Conservation (phyloP, 345 rosid species). For the Salix exigua region DNA sequence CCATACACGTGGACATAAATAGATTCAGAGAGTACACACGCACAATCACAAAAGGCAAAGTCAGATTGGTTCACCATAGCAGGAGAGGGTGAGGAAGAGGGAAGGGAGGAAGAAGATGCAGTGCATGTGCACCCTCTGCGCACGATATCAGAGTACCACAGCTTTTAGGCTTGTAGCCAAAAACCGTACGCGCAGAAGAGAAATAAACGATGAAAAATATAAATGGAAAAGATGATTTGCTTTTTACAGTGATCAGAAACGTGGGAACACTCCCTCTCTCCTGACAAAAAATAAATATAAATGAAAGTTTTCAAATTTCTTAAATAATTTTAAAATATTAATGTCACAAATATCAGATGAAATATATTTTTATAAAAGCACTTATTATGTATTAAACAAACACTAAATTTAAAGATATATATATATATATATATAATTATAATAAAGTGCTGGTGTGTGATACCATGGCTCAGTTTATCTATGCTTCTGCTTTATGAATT, state of each 20-base stretch:
- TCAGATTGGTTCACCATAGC: not conserved
- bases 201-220: not conserved
- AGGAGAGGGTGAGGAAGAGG: too few species aligned
- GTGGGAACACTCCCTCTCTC: not conserved
- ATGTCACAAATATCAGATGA: too few species aligned
- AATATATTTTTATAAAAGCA: too few species aligned
- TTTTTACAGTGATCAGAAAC: constrained; percentile 5
- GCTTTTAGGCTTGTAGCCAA: constrained; percentile 22
- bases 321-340: too few species aligned
- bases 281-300: too few species aligned
- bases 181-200: not conserved
- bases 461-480: too few species aligned
- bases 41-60: constrained; percentile 21
- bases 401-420: too few species aligned
- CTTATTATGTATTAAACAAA: too few species aligned
- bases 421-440: too few species aligned
- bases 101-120: not conserved
- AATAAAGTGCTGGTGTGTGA: too few species aligned
- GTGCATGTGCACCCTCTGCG: not conserved
- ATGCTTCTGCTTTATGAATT: too few species aligned
- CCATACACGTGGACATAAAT: constrained; percentile 23
- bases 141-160: constrained; percentile 1
- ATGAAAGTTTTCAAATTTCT: too few species aligned
- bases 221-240: constrained; percentile 15
- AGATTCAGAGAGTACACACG: constrained; percentile 8